Evolutionary conservation across 1,284 basidiomycete species (phyloP).

Genomic region (Sanghuangporus baumii): DNA sequence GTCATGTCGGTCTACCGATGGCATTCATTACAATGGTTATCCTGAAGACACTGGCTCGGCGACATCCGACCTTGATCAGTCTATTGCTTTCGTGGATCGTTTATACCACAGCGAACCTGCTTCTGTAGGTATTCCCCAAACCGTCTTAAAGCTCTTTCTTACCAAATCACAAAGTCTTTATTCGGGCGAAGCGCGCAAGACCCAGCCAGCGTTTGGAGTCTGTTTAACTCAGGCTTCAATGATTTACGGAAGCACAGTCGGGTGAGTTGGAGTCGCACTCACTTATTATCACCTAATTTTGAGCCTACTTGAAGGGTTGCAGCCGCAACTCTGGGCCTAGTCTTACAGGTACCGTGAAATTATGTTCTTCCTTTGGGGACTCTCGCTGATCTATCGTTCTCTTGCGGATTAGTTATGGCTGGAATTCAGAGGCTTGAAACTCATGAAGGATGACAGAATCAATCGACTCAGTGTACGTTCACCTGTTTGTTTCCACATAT

Average conservation of each 20-base stretch:
- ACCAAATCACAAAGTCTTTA: constrained; percentile 3
- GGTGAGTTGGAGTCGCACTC: background rate
- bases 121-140: constrained; percentile 6
- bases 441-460: background rate
- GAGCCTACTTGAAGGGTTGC: constrained; percentile 1
- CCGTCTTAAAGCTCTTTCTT: background rate
- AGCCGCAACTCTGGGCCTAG: constrained; percentile 4
- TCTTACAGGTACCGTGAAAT: constrained; percentile 7
- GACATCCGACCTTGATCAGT: constrained; percentile 15
- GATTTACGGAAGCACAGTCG: constrained; percentile 15
- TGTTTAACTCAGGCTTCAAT: constrained; percentile 15
- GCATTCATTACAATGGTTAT: constrained; percentile 13
- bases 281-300: background rate
- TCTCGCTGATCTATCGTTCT: background rate
- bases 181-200: background rate
- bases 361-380: background rate
- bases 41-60: background rate
- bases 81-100: constrained; percentile 8
- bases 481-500: background rate
- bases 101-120: constrained; percentile 14
- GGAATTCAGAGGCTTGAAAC: constrained; percentile 1
- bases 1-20: constrained; percentile 15
- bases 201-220: constrained; percentile 7
- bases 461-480: background rate
- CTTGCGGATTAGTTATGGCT: constrained; percentile 11